Percentiles rank a stretch among this genome's conserved stretches.
Evolutionary conservation across 1,284 basidiomycete species (phyloP).

Genomic region (Trametes sp.): DNA sequence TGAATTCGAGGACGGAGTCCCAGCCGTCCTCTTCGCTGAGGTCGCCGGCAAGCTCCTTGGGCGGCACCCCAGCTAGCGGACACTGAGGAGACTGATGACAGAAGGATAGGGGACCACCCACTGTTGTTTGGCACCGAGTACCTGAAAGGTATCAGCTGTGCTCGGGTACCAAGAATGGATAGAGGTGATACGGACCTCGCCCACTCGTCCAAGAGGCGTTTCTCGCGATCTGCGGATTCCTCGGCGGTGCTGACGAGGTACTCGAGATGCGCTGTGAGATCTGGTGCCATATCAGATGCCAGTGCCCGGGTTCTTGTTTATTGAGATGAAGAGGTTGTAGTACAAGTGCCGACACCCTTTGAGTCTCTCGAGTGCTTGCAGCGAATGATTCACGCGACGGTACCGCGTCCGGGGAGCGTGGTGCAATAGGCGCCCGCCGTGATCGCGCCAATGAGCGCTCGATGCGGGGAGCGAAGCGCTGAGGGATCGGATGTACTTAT

Average conservation of each 20-base stretch:
- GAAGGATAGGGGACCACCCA: conserved; percentile 6
- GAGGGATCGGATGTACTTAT: conserved; percentile 3
- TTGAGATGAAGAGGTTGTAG: neutral
- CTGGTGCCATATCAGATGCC: conserved; percentile 9
- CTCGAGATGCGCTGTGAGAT: conserved; percentile 39
- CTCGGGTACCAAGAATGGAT: neutral
- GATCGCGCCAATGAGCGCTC: too few relatives aligned
- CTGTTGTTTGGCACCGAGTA: conserved; percentile 15
- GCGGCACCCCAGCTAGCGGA: conserved; percentile 8
- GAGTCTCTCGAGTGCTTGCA: neutral
- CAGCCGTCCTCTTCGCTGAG: conserved; percentile 30
- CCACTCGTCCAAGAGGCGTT: conserved; percentile 47
- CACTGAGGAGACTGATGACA: conserved; percentile 3
- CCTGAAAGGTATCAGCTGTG: conserved; percentile 18
- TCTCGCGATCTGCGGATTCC: conserved; percentile 42
- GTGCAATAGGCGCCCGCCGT: conserved; percentile 1
- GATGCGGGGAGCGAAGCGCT: too few relatives aligned
- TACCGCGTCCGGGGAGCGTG: neutral
- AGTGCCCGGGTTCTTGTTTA: too few relatives aligned
- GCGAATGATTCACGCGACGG: conserved; percentile 8
- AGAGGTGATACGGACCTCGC: conserved; percentile 38
- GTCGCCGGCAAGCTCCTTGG: conserved; percentile 16
- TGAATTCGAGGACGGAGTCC: conserved; percentile 38
- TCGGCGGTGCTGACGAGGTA: conserved; percentile 39
- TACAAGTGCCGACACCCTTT: neutral